These are phyloP conservation scores for Septoria petroselini DNA, from an alignment of 2,329 filamentous ascomycete genomes.

Conservation along the genomic window DNA sequence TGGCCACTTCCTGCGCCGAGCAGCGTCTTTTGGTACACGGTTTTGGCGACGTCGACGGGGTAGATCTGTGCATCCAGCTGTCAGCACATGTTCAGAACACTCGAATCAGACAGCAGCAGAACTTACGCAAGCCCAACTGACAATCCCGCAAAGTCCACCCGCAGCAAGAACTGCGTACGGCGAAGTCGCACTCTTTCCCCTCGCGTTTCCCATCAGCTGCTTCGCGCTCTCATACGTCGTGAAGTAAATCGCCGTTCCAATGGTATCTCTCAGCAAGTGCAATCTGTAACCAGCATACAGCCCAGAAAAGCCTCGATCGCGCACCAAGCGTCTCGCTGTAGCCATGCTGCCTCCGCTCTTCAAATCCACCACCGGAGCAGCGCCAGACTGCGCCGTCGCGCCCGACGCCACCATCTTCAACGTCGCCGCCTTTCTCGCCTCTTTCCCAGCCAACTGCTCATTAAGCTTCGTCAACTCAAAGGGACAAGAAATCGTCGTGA, in stretches of 20 bases:
- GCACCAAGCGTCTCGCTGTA: constrained; percentile 75
- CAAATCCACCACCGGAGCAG: constrained; percentile 13
- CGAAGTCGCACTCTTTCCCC: constrained; percentile 70
- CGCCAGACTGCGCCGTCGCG: not conserved
- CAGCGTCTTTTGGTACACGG: constrained; percentile 78
- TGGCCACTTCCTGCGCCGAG: constrained; percentile 61
- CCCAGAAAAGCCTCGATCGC: constrained; percentile 67
- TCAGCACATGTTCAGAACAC: not conserved
- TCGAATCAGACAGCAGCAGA: not conserved
- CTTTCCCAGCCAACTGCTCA: constrained; percentile 77
- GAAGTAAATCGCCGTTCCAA: constrained; percentile 83
- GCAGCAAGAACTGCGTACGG: constrained; percentile 75
- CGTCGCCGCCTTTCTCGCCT: constrained; percentile 49
- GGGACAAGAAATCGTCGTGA: constrained; percentile 77
- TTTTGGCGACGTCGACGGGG: constrained; percentile 76
- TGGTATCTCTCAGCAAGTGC: constrained; percentile 80
- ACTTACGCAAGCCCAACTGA: constrained; percentile 77
- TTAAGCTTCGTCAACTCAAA: constrained; percentile 89
- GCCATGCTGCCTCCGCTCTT: constrained; percentile 33
- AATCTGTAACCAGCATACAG: constrained; percentile 78
- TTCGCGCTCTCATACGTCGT: constrained; percentile 86
- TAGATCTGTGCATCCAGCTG: constrained; percentile 45
- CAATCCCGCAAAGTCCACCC: constrained; percentile 76
- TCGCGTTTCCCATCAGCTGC: constrained; percentile 72
- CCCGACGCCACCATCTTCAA: constrained; percentile 5